Evolutionary conservation across 1,284 basidiomycete genomes (phyloP), one percentile per base, ranked within the genome.

Genomic region (Polyporus tsugae): DNA sequence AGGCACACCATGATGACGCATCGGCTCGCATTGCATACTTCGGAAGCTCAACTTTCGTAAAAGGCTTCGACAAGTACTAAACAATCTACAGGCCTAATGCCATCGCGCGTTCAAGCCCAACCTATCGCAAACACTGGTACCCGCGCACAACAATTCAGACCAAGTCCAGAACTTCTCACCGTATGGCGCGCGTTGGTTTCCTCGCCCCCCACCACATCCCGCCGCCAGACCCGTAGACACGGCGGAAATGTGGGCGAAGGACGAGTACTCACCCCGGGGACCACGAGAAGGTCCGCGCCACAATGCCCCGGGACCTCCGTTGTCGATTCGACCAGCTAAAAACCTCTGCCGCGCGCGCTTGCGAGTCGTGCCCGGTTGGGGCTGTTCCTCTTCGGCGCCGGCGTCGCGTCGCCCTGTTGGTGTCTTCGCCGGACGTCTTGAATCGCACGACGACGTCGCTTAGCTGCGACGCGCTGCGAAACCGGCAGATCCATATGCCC

Each of bases 251-350:
- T 22, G 22, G 13, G 25, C 69, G 60, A 25, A 49, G 46, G 46
- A 59, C 67, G 59, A 35, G 70, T 71, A 71, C 70, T 71, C 70
- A 71, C 70, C 70, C 70, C 70, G 67, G 67, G 65, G 67, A 66
- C 70, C 67, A 64, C 70, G 70, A 69, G 70, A 71, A 71, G 70
- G 70, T 64, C 70, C 67, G 70, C 70, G 63, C 70, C 67, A 66
- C 64, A 63, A 25, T 46, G 60, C 70, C 65, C 70, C 70, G 67
- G 67, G 70, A 61, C 70, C 65, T 67, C 66, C 46, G 22, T n/a
- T 46, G n/a, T 49, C 22, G 22, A 25, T 13, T 61, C 61, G 49
- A 36, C 70, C 65, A 69, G 53, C 63, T 63, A 29, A 29, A 29
- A 58, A 65, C 70, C 67, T 66, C 70, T 69, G 63, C 70, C 67